A percentile compares a stretch with the other conserved stretches of the same genome.
Conservation (phyloP, 805 yeast genomes). For the Saturnispora quitensis region DNA sequence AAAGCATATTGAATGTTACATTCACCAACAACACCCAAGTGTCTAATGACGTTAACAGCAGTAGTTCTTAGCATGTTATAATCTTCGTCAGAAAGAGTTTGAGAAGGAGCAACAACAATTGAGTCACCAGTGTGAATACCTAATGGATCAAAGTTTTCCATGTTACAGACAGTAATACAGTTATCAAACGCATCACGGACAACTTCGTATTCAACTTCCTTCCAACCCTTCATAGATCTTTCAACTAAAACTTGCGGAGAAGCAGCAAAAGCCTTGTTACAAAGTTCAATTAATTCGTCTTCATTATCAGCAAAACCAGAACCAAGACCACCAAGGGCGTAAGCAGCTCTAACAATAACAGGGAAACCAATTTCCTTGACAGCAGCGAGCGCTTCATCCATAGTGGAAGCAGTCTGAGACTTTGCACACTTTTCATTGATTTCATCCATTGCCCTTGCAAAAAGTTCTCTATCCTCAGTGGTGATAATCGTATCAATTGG, state of each 20-base stretch:
- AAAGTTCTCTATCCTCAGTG: slow-evolving; percentile 94
- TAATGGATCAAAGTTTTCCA: slow-evolving; percentile 98
- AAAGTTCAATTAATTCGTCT: slow-evolving; percentile 74
- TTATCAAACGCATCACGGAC: slow-evolving; percentile 93
- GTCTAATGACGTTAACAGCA: slow-evolving; percentile 95
- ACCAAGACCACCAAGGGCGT: slow-evolving; percentile 94
- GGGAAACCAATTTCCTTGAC: slow-evolving; percentile 89
- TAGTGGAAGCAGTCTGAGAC: slow-evolving; percentile 88
- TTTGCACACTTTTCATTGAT: slow-evolving; percentile 95
- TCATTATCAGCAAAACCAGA: slow-evolving; percentile 90
- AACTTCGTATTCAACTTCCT: slow-evolving; percentile 97
- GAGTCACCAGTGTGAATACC: slow-evolving; percentile 99
- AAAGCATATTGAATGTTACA: slow-evolving; percentile 96
- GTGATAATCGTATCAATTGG: slow-evolving; percentile 94
- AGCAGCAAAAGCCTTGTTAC: slow-evolving; percentile 79
- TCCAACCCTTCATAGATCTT: slow-evolving; percentile 97
- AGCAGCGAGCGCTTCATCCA: slow-evolving; percentile 89
- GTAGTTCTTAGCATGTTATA: slow-evolving; percentile 97
- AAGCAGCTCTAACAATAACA: slow-evolving; percentile 94
- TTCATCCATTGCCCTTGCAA: slow-evolving; percentile 91
- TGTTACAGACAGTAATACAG: slow-evolving; percentile 97
- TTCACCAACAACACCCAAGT: slow-evolving; percentile 97
- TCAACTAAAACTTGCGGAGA: slow-evolving; percentile 95
- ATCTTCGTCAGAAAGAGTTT: slow-evolving; percentile 93
- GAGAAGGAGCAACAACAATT: slow-evolving; percentile 97